Evolutionary conservation across 2,329 filamentous ascomycete species (phyloP).

Genomic region (Coniochaeta prunicola): DNA sequence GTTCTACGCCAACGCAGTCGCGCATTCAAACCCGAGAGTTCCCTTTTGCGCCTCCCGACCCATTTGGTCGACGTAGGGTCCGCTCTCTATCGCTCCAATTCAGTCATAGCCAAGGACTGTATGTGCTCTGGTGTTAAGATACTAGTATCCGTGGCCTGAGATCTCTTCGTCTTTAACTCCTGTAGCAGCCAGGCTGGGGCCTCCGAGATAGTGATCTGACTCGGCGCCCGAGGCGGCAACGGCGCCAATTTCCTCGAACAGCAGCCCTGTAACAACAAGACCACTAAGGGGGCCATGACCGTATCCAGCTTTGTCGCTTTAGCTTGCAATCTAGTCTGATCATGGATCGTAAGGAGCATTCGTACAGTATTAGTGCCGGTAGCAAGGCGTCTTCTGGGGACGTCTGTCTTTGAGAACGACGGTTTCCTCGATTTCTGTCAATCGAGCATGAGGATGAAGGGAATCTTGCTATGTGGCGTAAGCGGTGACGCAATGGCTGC

Average conservation of each 20-base stretch:
- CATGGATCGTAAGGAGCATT: slow-evolving; percentile 49
- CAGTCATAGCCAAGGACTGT: slow-evolving; percentile 10
- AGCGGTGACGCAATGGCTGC: neutral
- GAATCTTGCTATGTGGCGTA: neutral
- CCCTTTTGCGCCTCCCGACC: slow-evolving; percentile 26
- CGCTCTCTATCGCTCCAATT: neutral
- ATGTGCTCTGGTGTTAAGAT: slow-evolving; percentile 23
- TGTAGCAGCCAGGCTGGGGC: slow-evolving; percentile 27
- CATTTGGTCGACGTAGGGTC: slow-evolving; percentile 27
- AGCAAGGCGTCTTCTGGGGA: slow-evolving; percentile 49
- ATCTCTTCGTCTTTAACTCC: slow-evolving; percentile 48
- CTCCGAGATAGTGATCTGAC: slow-evolving; percentile 63
- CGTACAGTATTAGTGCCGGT: slow-evolving; percentile 45
- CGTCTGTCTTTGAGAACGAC: slow-evolving; percentile 18
- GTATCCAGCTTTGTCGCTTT: slow-evolving; percentile 48
- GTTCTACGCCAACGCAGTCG: slow-evolving; percentile 36
- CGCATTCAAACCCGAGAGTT: slow-evolving; percentile 20
- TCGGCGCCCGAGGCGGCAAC: slow-evolving; percentile 50
- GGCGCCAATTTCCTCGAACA: slow-evolving; percentile 47
- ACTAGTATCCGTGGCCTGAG: slow-evolving; percentile 52
- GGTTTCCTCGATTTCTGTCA: slow-evolving; percentile 9
- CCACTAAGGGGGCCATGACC: slow-evolving; percentile 50
- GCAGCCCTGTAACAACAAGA: slow-evolving; percentile 46
- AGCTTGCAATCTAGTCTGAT: slow-evolving; percentile 42
- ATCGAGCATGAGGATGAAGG: neutral